Percentiles rank a stretch among this genome's conserved stretches.
Conservation (phyloP, 495 filamentous ascomycete genomes). For the Penicillium lividum region DNA sequence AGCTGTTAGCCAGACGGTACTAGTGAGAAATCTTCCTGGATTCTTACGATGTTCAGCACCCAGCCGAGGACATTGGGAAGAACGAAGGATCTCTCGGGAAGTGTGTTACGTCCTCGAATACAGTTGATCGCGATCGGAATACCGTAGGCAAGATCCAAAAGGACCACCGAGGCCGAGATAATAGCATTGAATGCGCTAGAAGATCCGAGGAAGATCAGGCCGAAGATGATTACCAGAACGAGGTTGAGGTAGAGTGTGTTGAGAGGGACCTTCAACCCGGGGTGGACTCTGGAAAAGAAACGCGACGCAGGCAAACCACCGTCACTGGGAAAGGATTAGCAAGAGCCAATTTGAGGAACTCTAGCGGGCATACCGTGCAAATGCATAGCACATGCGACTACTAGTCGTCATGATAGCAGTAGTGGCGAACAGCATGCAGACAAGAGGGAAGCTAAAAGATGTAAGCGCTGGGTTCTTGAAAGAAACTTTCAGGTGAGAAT, state of each 20-base stretch:
- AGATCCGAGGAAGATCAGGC: conserved; percentile 75
- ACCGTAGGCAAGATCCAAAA: conserved; percentile 70
- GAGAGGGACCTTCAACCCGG: conserved; percentile 63
- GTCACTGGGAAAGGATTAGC: conserved; percentile 47
- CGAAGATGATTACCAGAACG: conserved; percentile 65
- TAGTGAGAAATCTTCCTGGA: background rate
- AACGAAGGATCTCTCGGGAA: conserved; percentile 64
- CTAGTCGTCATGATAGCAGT: conserved; percentile 75
- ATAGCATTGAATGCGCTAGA: conserved; percentile 64
- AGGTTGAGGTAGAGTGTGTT: conserved; percentile 70
- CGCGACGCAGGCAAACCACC: conserved; percentile 67
- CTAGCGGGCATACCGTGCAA: conserved; percentile 49
- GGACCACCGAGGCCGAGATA: conserved; percentile 68
- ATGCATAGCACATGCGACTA: conserved; percentile 76
- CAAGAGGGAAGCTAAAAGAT: conserved; percentile 59
- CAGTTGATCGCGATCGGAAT: conserved; percentile 71
- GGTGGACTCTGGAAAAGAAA: conserved; percentile 65
- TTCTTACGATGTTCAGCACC: conserved; percentile 44
- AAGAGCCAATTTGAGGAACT: background rate
- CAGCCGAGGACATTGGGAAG: conserved; percentile 59
- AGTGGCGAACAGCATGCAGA: conserved; percentile 71
- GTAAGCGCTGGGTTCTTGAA: conserved; percentile 12
- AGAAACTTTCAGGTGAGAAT: background rate
- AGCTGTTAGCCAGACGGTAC: conserved; percentile 1
- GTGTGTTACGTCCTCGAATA: conserved; percentile 61